Percentiles rank a stretch among this genome's conserved stretches.
Conservation (phyloP, 208 protist genomes). For the Kentomonas sorsogonicus region DNA sequence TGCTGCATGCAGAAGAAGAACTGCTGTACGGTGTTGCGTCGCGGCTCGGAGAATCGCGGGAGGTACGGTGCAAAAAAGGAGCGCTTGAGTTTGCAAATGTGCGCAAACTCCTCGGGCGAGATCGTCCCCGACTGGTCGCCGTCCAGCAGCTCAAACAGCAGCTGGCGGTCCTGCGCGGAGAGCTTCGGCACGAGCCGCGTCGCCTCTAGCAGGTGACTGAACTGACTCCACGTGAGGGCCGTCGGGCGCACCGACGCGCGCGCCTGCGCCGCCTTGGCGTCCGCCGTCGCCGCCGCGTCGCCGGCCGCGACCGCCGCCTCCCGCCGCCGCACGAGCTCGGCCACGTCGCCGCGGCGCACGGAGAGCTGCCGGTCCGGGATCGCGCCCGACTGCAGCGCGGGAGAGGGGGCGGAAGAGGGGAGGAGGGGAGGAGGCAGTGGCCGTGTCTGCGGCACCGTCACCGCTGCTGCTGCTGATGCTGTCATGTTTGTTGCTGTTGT, state of each 20-base stretch:
- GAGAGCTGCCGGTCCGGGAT: no score
- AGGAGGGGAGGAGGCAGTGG: conserved; percentile 10
- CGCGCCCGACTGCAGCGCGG: neutral
- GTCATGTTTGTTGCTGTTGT: conserved; percentile 30
- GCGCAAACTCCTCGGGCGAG: conserved; percentile 47
- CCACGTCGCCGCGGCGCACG: no score
- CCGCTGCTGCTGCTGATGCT: conserved; percentile 25
- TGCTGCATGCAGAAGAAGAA: conserved; percentile 80
- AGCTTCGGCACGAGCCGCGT: conserved; percentile 27
- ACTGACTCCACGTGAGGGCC: conserved; percentile 40
- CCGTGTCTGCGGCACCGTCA: conserved; percentile 10
- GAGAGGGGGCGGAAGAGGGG: no score
- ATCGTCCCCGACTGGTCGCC: conserved; percentile 51
- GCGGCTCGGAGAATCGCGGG: conserved; percentile 43
- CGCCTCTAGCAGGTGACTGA: conserved; percentile 32
- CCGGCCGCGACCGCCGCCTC: neutral
- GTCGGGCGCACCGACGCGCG: conserved; percentile 30
- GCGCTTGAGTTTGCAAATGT: conserved; percentile 34
- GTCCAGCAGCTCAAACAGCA: conserved; percentile 52
- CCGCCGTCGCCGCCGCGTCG: neutral
- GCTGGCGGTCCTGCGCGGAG: conserved; percentile 23
- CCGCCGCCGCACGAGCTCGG: conserved; percentile 3
- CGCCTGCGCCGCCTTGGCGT: conserved; percentile 2
- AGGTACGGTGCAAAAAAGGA: conserved; percentile 37
- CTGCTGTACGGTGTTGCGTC: conserved; percentile 50